Evolutionary conservation across 2,329 filamentous ascomycete genomes (phyloP).

Genomic region (Lecanicillium sp.): DNA sequence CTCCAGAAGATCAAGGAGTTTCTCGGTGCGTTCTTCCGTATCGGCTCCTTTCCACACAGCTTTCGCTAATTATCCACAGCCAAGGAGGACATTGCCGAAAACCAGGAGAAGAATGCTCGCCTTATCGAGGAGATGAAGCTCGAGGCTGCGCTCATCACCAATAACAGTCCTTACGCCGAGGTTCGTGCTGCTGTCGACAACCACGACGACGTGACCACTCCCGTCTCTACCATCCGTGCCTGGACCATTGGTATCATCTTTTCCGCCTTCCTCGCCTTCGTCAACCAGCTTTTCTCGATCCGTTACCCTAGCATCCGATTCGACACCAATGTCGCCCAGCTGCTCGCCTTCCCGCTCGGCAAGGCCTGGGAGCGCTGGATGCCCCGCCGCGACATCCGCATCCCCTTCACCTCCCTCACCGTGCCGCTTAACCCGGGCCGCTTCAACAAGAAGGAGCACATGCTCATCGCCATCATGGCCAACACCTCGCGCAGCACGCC

Average conservation of each 20-base stretch:
- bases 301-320: conserved; percentile 32
- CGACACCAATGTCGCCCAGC: conserved; percentile 30
- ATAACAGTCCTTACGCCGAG: conserved; percentile 29
- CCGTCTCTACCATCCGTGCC: conserved; percentile 31
- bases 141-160: conserved; percentile 26
- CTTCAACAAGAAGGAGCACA: conserved; percentile 47
- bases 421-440: conserved; percentile 39
- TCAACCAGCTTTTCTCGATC: conserved; percentile 34
- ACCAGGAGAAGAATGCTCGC: conserved; percentile 24
- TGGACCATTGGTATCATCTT: conserved; percentile 31
- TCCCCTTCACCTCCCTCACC: conserved; percentile 27
- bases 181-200: conserved; percentile 36
- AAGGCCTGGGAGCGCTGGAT: conserved; percentile 29
- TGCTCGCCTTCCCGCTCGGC: conserved; percentile 32
- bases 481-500: conserved; percentile 39
- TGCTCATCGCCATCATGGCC: conserved; percentile 46
- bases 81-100: conserved; percentile 20
- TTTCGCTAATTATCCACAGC: neutral
- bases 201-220: conserved; percentile 30
- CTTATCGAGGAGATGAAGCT: conserved; percentile 30
- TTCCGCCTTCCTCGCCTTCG: conserved; percentile 25
- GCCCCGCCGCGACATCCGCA: conserved; percentile 21
- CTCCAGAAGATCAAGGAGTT: conserved; percentile 35
- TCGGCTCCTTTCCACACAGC: too few species aligned
- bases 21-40: conserved; percentile 20